Conservation (phyloP, 2,329 filamentous ascomycete species). For the Elsinoe batatas region DNA sequence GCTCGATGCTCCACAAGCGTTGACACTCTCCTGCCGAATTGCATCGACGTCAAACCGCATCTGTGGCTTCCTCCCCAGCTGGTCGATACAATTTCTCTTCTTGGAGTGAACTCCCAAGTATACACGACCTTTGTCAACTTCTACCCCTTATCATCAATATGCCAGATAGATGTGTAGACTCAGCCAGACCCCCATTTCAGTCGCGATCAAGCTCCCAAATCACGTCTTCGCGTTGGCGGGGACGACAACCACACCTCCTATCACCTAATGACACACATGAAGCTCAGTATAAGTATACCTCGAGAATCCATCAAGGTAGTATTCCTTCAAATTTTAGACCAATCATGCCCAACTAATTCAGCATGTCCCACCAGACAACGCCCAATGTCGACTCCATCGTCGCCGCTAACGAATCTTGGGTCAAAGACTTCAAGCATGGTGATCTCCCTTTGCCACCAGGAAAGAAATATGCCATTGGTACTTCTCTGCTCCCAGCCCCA, state of each 20-base stretch:
- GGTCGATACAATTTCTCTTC: background rate
- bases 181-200: background rate
- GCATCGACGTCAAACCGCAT: background rate
- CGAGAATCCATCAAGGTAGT: slow-evolving; percentile 7
- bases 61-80: background rate
- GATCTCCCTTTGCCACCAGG: slow-evolving; percentile 57
- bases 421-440: slow-evolving; percentile 50
- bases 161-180: background rate
- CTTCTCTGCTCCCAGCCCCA: background rate
- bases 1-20: background rate
- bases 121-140: background rate
- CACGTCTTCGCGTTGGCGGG: slow-evolving; percentile 2
- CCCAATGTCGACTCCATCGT: background rate
- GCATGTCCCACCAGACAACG: slow-evolving; percentile 2
- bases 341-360: background rate
- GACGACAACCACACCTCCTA: background rate
- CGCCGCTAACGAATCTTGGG: background rate
- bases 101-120: background rate
- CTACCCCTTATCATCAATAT: background rate
- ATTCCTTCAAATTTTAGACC: background rate
- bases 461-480: slow-evolving; percentile 48
- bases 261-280: background rate
- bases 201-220: slow-evolving; percentile 3
- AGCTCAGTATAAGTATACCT: slow-evolving; percentile 9
- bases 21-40: background rate